Percentiles rank a stretch among this genome's conserved stretches.
phyloP scores from a whole-genome alignment of 306 rosid genomes.

The Rosa lucieae region DNA sequence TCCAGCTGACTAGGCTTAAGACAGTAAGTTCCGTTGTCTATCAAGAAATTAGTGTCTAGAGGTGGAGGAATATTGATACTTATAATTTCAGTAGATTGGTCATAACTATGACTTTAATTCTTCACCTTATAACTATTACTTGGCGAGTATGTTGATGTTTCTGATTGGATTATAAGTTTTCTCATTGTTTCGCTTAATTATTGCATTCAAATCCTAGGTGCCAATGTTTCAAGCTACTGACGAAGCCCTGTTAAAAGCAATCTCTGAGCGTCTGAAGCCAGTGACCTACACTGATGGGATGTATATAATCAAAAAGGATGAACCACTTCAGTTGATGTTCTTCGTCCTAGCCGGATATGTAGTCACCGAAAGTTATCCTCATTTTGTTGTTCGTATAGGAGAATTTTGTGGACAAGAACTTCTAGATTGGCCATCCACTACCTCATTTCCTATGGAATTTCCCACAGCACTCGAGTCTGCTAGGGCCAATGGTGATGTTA shows the following conservation, averaged over 20 bases:
- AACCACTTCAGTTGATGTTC: not conserved
- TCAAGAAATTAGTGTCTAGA: no score
- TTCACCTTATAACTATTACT: no score
- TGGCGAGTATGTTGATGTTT: not conserved
- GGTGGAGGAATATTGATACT: no score
- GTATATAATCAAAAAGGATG: not conserved
- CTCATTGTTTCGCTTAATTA: no score
- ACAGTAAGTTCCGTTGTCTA: not conserved
- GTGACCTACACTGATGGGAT: not conserved
- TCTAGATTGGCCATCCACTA: not conserved
- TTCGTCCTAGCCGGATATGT: not conserved
- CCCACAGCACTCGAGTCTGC: not conserved
- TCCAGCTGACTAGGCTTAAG: not conserved
- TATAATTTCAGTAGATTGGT: no score
- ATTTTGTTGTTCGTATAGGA: not conserved
- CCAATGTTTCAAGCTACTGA: not conserved
- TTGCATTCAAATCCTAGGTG: not conserved
- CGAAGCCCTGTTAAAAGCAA: not conserved
- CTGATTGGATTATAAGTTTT: no score
- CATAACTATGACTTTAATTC: no score
- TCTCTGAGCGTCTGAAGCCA: not conserved
- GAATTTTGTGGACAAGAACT: not conserved
- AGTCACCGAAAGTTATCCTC: not conserved
- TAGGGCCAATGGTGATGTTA: not conserved
- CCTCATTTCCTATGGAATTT: not conserved